A percentile compares a stretch with the other conserved stretches of the same genome.
Conservation (phyloP, 495 filamentous ascomycete species). For the Podospora fimiseda region DNA sequence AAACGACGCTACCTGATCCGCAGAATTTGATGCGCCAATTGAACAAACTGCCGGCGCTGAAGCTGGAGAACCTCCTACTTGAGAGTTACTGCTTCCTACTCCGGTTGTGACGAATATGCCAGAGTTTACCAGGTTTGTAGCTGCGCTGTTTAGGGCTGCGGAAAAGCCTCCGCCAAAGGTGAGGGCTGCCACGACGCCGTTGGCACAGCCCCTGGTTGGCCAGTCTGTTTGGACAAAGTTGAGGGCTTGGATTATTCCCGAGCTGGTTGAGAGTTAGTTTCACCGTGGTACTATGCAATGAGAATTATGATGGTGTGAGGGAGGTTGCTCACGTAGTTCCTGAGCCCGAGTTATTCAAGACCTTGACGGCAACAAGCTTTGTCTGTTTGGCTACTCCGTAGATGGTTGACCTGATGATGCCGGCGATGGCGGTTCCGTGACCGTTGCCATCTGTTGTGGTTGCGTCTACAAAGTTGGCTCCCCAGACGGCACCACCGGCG, state of each 20-base stretch:
- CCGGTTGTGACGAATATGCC: slow-evolving; percentile 45
- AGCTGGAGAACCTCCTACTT: slow-evolving; percentile 41
- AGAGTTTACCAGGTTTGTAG: slow-evolving; percentile 33
- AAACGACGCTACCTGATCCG: slow-evolving; percentile 43
- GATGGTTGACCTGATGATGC: slow-evolving; percentile 51
- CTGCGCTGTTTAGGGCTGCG: slow-evolving; percentile 40
- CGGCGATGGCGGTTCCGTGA: slow-evolving; percentile 55
- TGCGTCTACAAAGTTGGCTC: slow-evolving; percentile 22
- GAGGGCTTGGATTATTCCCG: slow-evolving; percentile 50
- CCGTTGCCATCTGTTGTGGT: slow-evolving; percentile 30
- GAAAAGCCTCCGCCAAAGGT: slow-evolving; percentile 44
- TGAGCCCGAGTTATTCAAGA: slow-evolving; percentile 41
- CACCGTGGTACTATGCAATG: background rate
- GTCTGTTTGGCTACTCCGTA: slow-evolving; percentile 60
- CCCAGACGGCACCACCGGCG: slow-evolving; percentile 43
- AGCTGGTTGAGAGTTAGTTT: slow-evolving; percentile 16
- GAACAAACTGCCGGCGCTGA: slow-evolving; percentile 48
- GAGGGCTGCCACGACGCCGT: slow-evolving; percentile 44
- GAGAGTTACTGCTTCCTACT: slow-evolving; percentile 37
- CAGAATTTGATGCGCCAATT: slow-evolving; percentile 45
- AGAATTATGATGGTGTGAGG: background rate
- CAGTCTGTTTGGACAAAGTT: slow-evolving; percentile 42
- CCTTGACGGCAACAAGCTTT: slow-evolving; percentile 56
- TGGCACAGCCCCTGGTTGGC: slow-evolving; percentile 24
- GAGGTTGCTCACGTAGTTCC: slow-evolving; percentile 30